These are phyloP conservation scores for Candida insectorum DNA, from an alignment of 805 yeast genomes.

Conservation along the genomic window DNA sequence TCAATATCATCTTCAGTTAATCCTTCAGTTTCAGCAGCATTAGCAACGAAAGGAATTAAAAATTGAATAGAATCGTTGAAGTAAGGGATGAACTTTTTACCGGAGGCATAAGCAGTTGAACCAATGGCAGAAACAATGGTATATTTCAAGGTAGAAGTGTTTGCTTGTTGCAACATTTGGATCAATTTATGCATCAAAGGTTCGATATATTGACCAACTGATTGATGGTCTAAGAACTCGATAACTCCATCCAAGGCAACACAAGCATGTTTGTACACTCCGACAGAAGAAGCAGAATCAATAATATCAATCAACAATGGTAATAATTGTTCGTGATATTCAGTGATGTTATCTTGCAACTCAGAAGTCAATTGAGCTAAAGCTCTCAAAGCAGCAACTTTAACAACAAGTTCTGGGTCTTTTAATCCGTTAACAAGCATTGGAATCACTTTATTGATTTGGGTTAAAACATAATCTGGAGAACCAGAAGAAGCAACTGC, in stretches of 20 bases:
- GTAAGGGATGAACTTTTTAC: constrained; percentile 81
- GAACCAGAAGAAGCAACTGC: constrained; percentile 89
- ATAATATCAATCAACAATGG: constrained; percentile 85
- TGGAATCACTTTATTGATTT: constrained; percentile 70
- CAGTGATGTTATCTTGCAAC: constrained; percentile 80
- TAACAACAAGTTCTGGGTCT: constrained; percentile 70
- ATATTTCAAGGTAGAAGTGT: constrained; percentile 68
- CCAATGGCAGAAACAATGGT: constrained; percentile 94
- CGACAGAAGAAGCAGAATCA: constrained; percentile 78
- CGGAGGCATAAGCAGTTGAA: constrained; percentile 94
- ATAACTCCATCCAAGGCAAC: constrained; percentile 86
- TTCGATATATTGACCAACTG: constrained; percentile 75
- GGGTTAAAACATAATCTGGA: constrained; percentile 83
- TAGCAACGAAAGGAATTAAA: constrained; percentile 77
- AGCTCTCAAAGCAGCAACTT: constrained; percentile 82
- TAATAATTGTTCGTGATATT: constrained; percentile 74
- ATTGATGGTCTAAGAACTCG: constrained; percentile 87
- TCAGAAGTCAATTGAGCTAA: constrained; percentile 76
- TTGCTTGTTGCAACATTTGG: constrained; percentile 74
- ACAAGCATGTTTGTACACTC: constrained; percentile 87
- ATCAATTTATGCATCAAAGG: constrained; percentile 88
- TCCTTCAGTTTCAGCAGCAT: constrained; percentile 67
- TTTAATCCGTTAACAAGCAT: constrained; percentile 72
- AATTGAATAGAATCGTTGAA: constrained; percentile 77
- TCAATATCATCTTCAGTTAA: constrained; percentile 86